A percentile compares a stretch with the other conserved stretches of the same genome.
phyloP scores from a whole-genome alignment of 2,329 filamentous ascomycete species.

The Plectosphaerella plurivora region DNA sequence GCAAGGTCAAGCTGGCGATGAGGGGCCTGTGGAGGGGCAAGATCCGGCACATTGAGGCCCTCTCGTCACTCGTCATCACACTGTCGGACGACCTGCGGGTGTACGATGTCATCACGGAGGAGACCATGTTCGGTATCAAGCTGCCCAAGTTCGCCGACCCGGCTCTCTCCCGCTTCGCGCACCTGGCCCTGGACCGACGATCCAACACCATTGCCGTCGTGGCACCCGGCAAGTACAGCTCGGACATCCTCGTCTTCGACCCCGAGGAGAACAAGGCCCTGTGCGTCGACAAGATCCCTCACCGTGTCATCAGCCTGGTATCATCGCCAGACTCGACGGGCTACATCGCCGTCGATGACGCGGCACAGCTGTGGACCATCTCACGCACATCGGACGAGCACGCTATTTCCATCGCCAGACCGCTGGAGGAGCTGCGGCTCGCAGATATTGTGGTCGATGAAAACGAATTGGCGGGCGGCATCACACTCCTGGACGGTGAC shows the following conservation, averaged over 20 bases:
- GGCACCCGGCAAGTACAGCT: slow-evolving; percentile 40
- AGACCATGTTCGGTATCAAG: slow-evolving; percentile 62
- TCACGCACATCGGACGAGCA: slow-evolving; percentile 54
- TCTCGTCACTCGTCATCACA: slow-evolving; percentile 70
- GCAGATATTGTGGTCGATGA: slow-evolving; percentile 28
- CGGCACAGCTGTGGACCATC: slow-evolving; percentile 65
- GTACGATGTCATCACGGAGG: slow-evolving; percentile 80
- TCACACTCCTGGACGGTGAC: slow-evolving; percentile 18
- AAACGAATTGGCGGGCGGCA: slow-evolving; percentile 15
- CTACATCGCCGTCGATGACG: slow-evolving; percentile 72
- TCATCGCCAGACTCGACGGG: slow-evolving; percentile 61
- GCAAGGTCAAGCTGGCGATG: slow-evolving; percentile 61
- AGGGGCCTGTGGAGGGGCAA: slow-evolving; percentile 63
- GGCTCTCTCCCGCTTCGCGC: slow-evolving; percentile 34
- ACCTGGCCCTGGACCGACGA: slow-evolving; percentile 66
- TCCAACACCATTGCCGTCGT: slow-evolving; percentile 65
- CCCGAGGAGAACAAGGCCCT: slow-evolving; percentile 55
- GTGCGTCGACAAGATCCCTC: slow-evolving; percentile 50
- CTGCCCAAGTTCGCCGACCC: slow-evolving; percentile 36
- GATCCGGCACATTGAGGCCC: slow-evolving; percentile 64
- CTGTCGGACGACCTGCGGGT: slow-evolving; percentile 70
- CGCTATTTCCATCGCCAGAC: slow-evolving; percentile 46
- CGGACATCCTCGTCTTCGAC: slow-evolving; percentile 63
- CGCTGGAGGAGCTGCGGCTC: slow-evolving; percentile 49
- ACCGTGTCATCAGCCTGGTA: slow-evolving; percentile 62